Base-by-base conservation (phyloP, 169 alveolate genomes). In the Eimeria praecox region DNA sequence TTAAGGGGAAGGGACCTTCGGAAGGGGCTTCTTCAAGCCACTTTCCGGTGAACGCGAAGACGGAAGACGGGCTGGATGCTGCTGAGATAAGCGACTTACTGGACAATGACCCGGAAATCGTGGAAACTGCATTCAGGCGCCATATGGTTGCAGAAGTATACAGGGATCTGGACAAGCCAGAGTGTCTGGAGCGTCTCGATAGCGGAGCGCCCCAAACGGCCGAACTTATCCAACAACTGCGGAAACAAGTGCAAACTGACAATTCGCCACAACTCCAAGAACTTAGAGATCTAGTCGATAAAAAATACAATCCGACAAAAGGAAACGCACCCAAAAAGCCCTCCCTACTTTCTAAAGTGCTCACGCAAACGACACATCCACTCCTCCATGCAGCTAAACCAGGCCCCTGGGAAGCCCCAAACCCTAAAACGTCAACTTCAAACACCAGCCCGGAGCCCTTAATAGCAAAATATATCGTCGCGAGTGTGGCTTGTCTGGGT, bases 51-150 rank as follows among this genome's bases (percentile, higher is more conserved):
- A 24, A 35, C 88, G 42, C 10, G 22, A 49, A 52, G 3, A 22
- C n/a, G 46, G 56, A 27, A 49, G 89, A 78, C 64, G 42, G 24
- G 33, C n/a, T 46, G 9, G 42, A 30, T 27, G 46, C 44, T 78
- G 30, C 62, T 16, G 89, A 24, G 0, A 24, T 78, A 12, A 6
- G n/a, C 38, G 64, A 78, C 27, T 49, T 52, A 77, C 46, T 54
- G 18, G 91, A 83, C 59, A 83, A 83, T 83, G 91, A 83, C 75
- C 91, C 91, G 35, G 91, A 83, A 33, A 30, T 46, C 49, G 91
- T 54, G 35, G 91, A 83, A 83, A 83, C 91, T 49, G 91, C 91
- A 49, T 83, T 83, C 46, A 46, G 91, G 54, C 91, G 91, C 33
- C 71, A 49, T 35, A 83, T 83, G 91, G 91, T 83, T 14, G 91